Percentiles rank a stretch among this genome's conserved stretches.
Evolutionary conservation across 1,284 basidiomycete genomes (phyloP).

Genomic region (Exsudoporus floridanus): DNA sequence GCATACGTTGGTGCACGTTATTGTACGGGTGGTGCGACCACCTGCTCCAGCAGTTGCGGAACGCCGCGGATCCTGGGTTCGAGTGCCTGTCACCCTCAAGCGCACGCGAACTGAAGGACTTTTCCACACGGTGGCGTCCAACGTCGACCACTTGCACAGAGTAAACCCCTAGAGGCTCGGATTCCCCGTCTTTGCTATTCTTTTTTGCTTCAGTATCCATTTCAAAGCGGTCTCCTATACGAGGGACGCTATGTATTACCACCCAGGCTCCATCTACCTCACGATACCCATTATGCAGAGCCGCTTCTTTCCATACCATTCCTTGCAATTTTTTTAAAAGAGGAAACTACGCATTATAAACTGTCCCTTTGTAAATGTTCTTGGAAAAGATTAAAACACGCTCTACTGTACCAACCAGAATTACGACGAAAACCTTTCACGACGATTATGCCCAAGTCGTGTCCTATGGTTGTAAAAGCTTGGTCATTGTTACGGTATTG

Average conservation of each 20-base stretch:
- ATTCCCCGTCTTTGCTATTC: background rate
- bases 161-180: constrained; percentile 3
- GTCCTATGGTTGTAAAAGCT: constrained; percentile 15
- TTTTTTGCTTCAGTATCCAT: background rate
- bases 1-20: constrained; percentile 30
- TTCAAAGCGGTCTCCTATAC: background rate
- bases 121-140: constrained; percentile 2
- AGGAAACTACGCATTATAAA: constrained; percentile 7
- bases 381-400: constrained; percentile 14
- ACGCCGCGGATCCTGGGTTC: background rate
- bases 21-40: constrained; percentile 14
- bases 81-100: background rate
- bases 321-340: constrained; percentile 5
- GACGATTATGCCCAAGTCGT: background rate
- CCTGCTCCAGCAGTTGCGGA: constrained; percentile 11
- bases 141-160: background rate
- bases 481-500: constrained; percentile 21
- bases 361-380: background rate
- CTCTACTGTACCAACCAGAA: constrained; percentile 21
- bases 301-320: background rate
- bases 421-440: constrained; percentile 4
- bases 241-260: constrained; percentile 4
- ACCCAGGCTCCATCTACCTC: background rate
- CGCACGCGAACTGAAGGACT: constrained; percentile 6
- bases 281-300: constrained; percentile 10